Conservation (phyloP, 2,329 filamentous ascomycete genomes). For the Verticillium tricorpus region DNA sequence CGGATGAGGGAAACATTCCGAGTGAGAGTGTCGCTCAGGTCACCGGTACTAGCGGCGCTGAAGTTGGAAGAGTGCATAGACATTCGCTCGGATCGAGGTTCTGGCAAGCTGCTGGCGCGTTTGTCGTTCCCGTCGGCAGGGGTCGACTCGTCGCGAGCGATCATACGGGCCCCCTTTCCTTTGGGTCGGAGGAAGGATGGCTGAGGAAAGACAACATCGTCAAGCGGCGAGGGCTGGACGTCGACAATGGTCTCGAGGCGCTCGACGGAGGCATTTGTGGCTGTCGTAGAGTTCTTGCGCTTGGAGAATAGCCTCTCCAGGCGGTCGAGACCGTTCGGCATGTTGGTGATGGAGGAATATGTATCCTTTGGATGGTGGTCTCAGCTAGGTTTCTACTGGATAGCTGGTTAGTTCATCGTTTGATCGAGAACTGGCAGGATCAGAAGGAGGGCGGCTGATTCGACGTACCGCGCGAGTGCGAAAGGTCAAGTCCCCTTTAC, state of each 20-base stretch:
- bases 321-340: slow-evolving; percentile 12
- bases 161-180: slow-evolving; percentile 48
- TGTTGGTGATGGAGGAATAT: not conserved
- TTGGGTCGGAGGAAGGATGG: slow-evolving; percentile 54
- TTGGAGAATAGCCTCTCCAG: slow-evolving; percentile 51
- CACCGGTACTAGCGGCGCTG: slow-evolving; percentile 8
- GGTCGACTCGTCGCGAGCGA: slow-evolving; percentile 45
- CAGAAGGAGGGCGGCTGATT: not conserved
- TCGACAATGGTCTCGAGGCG: slow-evolving; percentile 19
- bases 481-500: not conserved
- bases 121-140: slow-evolving; percentile 4
- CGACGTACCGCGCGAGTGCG: not conserved
- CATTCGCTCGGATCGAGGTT: slow-evolving; percentile 9
- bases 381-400: not conserved
- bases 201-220: slow-evolving; percentile 36
- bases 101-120: slow-evolving; percentile 11
- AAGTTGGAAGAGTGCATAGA: slow-evolving; percentile 11
- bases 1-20: slow-evolving; percentile 9
- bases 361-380: not conserved
- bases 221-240: slow-evolving; percentile 12
- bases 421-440: not conserved
- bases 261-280: slow-evolving; percentile 12
- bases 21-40: slow-evolving; percentile 3
- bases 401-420: not conserved
- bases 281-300: slow-evolving; percentile 19